Conservation (phyloP, 306 rosid species). For the Castanospermum australe region DNA sequence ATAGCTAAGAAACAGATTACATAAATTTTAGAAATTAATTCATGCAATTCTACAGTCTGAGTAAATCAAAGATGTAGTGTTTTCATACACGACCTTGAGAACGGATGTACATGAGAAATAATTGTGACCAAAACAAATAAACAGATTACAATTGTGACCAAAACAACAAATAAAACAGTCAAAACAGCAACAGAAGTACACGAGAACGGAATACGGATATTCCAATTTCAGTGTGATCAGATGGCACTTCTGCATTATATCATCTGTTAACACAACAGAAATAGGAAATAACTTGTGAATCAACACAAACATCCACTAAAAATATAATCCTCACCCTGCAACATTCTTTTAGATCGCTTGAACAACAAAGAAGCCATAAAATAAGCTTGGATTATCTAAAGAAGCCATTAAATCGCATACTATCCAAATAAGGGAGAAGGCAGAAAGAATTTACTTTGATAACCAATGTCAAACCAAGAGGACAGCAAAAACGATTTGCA, state of each 20-base stretch:
- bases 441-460: background rate
- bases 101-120: no score
- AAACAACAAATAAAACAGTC: background rate
- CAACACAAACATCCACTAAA: background rate
- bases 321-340: no score
- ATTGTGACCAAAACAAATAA: background rate
- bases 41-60: background rate
- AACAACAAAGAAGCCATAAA: background rate
- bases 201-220: background rate
- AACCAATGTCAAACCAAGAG: slow-evolving; percentile 20
- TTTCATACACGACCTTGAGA: no score
- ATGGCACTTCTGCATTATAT: background rate
- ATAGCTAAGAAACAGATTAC: background rate
- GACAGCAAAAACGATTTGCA: slow-evolving; percentile 22
- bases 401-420: no score
- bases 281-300: background rate
- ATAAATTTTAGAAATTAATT: background rate
- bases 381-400: background rate
- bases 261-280: no score
- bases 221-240: background rate
- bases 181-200: background rate
- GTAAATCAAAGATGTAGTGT: no score
- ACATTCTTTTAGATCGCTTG: no score
- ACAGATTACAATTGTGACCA: background rate
- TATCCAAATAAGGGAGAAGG: background rate